These are phyloP conservation scores for Discostella stelligera DNA, from an alignment of 352 stramenopile species.

Conservation along the genomic window DNA sequence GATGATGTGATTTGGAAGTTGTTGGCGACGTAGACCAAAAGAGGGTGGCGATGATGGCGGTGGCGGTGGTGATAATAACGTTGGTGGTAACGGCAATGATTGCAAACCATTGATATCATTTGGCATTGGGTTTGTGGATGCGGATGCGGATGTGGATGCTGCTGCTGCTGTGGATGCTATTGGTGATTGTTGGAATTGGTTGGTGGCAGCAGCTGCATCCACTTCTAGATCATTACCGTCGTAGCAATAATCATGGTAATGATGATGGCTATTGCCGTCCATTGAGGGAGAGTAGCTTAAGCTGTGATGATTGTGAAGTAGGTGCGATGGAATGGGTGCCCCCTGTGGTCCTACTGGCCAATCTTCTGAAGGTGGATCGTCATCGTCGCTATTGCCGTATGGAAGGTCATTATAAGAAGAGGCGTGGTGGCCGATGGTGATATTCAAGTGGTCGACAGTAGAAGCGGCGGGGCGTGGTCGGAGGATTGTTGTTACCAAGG, in stretches of 20 bases:
- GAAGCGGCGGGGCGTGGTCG: background rate
- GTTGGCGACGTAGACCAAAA: background rate
- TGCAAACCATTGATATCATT: conserved; percentile 8
- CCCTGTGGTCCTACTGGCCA: conserved; percentile 42
- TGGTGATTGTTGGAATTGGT: background rate
- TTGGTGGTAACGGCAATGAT: background rate
- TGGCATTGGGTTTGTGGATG: background rate
- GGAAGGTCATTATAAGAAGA: background rate
- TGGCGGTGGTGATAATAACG: background rate
- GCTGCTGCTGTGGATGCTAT: conserved; percentile 2
- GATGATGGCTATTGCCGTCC: background rate
- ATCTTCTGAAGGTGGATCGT: conserved; percentile 2
- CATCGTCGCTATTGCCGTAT: background rate
- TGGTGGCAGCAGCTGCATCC: background rate
- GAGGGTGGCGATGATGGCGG: background rate
- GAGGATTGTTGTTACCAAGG: background rate
- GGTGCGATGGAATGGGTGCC: conserved; percentile 21
- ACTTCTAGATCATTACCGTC: background rate
- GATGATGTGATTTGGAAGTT: too few relatives aligned
- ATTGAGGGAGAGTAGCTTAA: too few relatives aligned
- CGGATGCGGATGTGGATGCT: background rate
- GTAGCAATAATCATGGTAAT: background rate
- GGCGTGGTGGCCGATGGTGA: background rate
- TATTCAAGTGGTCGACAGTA: background rate
- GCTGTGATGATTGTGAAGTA: background rate